phyloP scores from a whole-genome alignment of 2,329 filamentous ascomycete genomes.

The Fusarium multiceps region DNA sequence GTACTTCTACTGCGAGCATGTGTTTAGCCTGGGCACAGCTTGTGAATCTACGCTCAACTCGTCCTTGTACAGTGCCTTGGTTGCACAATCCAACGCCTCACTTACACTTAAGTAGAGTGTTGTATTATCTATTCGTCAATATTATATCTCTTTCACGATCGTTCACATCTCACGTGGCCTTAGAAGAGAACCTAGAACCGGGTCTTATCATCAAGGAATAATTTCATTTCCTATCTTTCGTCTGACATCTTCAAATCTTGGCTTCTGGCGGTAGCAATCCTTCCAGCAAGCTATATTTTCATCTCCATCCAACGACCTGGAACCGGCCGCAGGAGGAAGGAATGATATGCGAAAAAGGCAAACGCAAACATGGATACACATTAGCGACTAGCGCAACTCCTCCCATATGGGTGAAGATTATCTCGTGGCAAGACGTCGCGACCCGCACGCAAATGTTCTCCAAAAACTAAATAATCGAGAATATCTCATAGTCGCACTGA shows the following conservation, averaged over 20 bases:
- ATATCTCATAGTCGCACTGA: conserved; percentile 23
- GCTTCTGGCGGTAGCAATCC: conserved; percentile 19
- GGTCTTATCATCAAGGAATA: conserved; percentile 29
- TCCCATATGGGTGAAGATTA: conserved; percentile 7
- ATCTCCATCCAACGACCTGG: conserved; percentile 41
- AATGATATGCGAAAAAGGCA: conserved; percentile 42
- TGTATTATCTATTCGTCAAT: not conserved
- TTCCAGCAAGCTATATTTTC: conserved; percentile 23
- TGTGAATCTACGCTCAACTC: not conserved
- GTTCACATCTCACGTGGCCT: not conserved
- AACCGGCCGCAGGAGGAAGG: conserved; percentile 36
- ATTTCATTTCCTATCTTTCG: conserved; percentile 45
- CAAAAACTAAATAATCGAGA: conserved; percentile 15
- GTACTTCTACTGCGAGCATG: not conserved
- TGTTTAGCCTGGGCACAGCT: not conserved
- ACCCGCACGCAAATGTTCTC: conserved; percentile 25
- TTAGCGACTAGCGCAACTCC: conserved; percentile 46
- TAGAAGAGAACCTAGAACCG: not conserved
- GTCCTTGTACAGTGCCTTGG: not conserved
- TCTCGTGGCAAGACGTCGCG: conserved; percentile 29
- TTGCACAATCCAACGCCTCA: not conserved
- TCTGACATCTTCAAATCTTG: conserved; percentile 41
- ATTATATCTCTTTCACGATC: not conserved
- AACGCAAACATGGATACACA: conserved; percentile 45
- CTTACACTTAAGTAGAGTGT: not conserved